Percentiles rank a stretch among this genome's conserved stretches.
Evolutionary conservation across 2,329 filamentous ascomycete genomes (phyloP).

Genomic region (Talaromyces sp.): DNA sequence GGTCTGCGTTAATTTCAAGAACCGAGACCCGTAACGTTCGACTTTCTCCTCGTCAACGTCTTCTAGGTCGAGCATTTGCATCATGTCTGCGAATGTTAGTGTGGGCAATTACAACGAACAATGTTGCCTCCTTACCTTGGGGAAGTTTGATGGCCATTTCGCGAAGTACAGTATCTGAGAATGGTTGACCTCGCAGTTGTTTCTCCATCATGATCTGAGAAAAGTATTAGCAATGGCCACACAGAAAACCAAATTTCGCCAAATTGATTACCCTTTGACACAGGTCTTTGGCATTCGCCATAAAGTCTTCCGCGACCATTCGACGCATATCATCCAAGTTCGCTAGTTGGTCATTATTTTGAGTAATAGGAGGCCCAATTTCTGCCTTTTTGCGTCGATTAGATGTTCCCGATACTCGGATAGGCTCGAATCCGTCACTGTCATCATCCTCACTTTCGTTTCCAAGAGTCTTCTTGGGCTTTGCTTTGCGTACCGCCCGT

Average conservation of each 20-base stretch:
- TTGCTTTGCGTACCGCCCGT: constrained; percentile 20
- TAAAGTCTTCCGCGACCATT: constrained; percentile 43
- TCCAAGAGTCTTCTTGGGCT: constrained; percentile 17
- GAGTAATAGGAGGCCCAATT: constrained; percentile 42
- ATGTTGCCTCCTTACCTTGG: constrained; percentile 22
- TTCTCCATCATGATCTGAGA: constrained; percentile 38
- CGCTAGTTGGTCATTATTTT: constrained; percentile 38
- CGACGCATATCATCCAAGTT: constrained; percentile 38
- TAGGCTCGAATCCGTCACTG: constrained; percentile 39
- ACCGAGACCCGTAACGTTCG: constrained; percentile 35
- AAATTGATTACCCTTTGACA: constrained; percentile 33
- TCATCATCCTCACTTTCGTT: constrained; percentile 30
- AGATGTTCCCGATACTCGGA: constrained; percentile 30
- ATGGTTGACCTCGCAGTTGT: constrained; percentile 39
- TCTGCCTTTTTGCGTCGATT: constrained; percentile 19
- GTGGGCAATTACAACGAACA: constrained; percentile 2
- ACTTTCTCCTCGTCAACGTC: constrained; percentile 42
- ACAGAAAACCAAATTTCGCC: not conserved
- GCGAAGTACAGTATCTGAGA: constrained; percentile 41
- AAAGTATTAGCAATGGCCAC: constrained; percentile 3
- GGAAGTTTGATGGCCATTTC: constrained; percentile 46
- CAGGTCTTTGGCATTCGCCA: constrained; percentile 38
- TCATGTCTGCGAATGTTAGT: constrained; percentile 23
- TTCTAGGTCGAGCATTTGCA: constrained; percentile 33
- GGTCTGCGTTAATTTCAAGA: constrained; percentile 37